phyloP scores from a whole-genome alignment of 805 yeast genomes.

The Metschnikowia matae region DNA sequence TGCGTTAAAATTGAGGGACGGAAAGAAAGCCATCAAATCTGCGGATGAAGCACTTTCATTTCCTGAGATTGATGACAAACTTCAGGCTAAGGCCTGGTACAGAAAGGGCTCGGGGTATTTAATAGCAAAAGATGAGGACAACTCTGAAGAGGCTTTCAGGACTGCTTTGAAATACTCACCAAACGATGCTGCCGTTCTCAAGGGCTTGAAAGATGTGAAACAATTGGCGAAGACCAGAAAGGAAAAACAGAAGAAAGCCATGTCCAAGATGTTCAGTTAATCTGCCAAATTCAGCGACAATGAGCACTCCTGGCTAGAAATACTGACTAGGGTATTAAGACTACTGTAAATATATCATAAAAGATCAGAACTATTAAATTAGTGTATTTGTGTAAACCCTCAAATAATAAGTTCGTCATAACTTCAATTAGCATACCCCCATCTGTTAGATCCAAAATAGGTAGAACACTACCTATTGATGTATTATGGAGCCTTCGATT shows the following conservation, averaged over 20 bases:
- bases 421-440: too few species aligned
- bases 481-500: too few species aligned
- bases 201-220: constrained; percentile 60
- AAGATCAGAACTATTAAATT: neutral
- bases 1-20: constrained; percentile 59
- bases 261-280: constrained; percentile 58
- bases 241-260: constrained; percentile 69
- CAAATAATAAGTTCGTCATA: too few species aligned
- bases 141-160: constrained; percentile 62
- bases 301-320: too few species aligned
- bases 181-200: constrained; percentile 64
- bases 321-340: too few species aligned
- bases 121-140: constrained; percentile 61
- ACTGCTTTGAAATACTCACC: constrained; percentile 64
- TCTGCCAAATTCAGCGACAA: neutral
- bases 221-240: constrained; percentile 47
- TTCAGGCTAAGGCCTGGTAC: constrained; percentile 79
- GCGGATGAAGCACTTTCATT: constrained; percentile 65
- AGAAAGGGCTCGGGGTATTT: constrained; percentile 78
- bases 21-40: constrained; percentile 51
- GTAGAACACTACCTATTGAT: too few species aligned
- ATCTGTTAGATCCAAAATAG: too few species aligned
- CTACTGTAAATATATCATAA: neutral
- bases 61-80: constrained; percentile 55
- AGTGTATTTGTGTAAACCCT: too few species aligned